Evolutionary conservation across 1,139 yeast genomes (phyloP).

Genomic region (Hemisphaericaspora subhashii): DNA sequence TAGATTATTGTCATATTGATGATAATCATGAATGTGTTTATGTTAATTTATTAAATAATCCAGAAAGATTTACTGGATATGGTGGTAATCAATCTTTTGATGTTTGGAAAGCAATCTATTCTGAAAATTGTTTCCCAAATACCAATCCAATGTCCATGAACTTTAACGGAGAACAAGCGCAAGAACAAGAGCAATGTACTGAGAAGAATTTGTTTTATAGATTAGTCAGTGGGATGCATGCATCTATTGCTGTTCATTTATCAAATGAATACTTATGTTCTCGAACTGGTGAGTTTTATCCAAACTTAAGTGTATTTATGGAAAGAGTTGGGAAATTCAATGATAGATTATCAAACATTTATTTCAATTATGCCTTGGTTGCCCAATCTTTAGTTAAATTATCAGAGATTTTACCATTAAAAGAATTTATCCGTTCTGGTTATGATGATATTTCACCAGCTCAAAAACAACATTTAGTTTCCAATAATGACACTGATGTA

Average conservation of each 20-base stretch:
- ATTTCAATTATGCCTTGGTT: slow-evolving; percentile 88
- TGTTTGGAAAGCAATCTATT: slow-evolving; percentile 91
- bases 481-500: slow-evolving; percentile 28
- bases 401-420: slow-evolving; percentile 30
- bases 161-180: slow-evolving; percentile 40
- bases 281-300: slow-evolving; percentile 76
- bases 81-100: slow-evolving; percentile 89
- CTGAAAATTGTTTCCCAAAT: slow-evolving; percentile 82
- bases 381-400: slow-evolving; percentile 77
- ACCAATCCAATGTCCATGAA: slow-evolving; percentile 41
- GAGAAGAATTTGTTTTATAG: slow-evolving; percentile 90
- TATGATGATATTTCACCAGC: slow-evolving; percentile 21
- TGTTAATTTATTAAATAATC: slow-evolving; percentile 83
- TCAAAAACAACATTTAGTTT: slow-evolving; percentile 49
- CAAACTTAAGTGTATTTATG: slow-evolving; percentile 80
- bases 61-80: slow-evolving; percentile 96
- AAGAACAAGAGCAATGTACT: slow-evolving; percentile 57
- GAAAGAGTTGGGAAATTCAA: slow-evolving; percentile 86
- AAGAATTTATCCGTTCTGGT: slow-evolving; percentile 25
- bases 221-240: slow-evolving; percentile 90
- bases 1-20: slow-evolving; percentile 63
- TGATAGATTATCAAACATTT: slow-evolving; percentile 85
- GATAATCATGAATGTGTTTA: slow-evolving; percentile 68
- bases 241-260: slow-evolving; percentile 91
- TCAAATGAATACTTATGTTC: slow-evolving; percentile 81